Evolutionary conservation across 257 asterid genomes (phyloP).

Genomic region (Eustoma russellianum): DNA sequence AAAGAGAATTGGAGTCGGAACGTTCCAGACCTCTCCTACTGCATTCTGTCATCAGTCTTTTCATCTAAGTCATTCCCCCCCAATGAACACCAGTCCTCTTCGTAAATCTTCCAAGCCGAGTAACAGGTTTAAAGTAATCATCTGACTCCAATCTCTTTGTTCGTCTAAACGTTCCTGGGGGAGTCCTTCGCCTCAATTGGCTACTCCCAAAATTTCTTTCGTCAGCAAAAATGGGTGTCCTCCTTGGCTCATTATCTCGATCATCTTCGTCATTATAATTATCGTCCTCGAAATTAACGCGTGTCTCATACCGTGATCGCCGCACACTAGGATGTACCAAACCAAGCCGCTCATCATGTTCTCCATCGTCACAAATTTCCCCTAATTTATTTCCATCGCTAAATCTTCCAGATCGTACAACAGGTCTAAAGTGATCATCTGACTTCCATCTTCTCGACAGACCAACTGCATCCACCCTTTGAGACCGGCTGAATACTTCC

Average conservation of each 20-base stretch:
- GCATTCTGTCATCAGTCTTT: constrained; percentile 30
- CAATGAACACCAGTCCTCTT: not conserved
- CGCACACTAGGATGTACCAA: no score
- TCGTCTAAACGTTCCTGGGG: no score
- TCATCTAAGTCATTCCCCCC: constrained; percentile 17
- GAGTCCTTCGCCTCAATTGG: not conserved
- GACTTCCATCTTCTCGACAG: constrained; percentile 33
- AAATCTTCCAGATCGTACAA: not conserved
- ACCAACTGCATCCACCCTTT: constrained; percentile 32
- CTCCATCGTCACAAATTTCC: no score
- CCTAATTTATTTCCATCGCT: constrained; percentile 10
- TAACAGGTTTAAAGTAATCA: no score
- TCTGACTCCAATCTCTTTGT: no score
- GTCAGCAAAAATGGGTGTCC: no score
- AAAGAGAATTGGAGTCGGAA: constrained; percentile 13
- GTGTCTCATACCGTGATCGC: no score
- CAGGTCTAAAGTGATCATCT: constrained; percentile 38
- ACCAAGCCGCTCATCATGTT: no score
- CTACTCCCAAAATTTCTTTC: no score
- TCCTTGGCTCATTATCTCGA: not conserved
- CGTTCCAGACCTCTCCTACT: constrained; percentile 30
- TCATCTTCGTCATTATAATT: no score
- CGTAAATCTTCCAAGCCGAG: constrained; percentile 22
- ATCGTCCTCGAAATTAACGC: no score
- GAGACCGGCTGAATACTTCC: constrained; percentile 30